Conservation (phyloP, 371 early-diverging fungal species). For the Mucor lusitanicus region DNA sequence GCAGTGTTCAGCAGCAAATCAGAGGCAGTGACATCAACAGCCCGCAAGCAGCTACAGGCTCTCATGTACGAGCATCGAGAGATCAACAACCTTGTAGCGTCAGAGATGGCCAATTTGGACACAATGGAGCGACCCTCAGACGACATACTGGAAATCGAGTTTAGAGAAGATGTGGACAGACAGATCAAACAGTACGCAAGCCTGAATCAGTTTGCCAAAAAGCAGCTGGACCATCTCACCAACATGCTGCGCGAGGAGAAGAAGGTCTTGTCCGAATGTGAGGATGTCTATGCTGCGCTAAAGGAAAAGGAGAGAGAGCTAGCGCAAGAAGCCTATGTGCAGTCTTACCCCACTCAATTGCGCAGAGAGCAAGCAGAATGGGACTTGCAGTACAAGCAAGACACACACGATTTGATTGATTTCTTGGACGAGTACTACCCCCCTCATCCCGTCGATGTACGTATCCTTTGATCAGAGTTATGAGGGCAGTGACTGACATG, state of each 20-base stretch:
- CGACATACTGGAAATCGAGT: slow-evolving; percentile 21
- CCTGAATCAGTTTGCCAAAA: slow-evolving; percentile 14
- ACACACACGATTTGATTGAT: slow-evolving; percentile 34
- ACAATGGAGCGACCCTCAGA: slow-evolving; percentile 8
- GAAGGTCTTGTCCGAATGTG: slow-evolving; percentile 20
- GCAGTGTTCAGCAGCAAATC: slow-evolving; percentile 15
- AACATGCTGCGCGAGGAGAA: slow-evolving; percentile 9
- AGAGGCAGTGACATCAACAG: background rate
- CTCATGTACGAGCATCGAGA: slow-evolving; percentile 10
- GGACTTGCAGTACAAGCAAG: slow-evolving; percentile 5
- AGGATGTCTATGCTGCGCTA: slow-evolving; percentile 21
- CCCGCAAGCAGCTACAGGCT: slow-evolving; percentile 4
- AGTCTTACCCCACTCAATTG: background rate
- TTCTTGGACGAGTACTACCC: slow-evolving; percentile 54
- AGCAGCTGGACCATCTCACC: slow-evolving; percentile 7
- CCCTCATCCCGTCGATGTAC: slow-evolving; percentile 46
- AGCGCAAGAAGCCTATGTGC: background rate
- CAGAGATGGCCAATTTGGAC: slow-evolving; percentile 6
- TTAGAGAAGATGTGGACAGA: slow-evolving; percentile 27
- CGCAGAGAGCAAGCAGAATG: background rate
- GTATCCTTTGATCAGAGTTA: too few relatives aligned
- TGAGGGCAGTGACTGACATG: background rate
- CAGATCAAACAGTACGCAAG: slow-evolving; percentile 16
- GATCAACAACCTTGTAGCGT: slow-evolving; percentile 2
- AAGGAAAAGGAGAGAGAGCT: slow-evolving; percentile 16